Percentiles rank a stretch among this genome's conserved stretches.
These are phyloP conservation scores for Termitomyces sp. DNA, from an alignment of 768 basidiomycete genomes.

Conservation along the genomic window DNA sequence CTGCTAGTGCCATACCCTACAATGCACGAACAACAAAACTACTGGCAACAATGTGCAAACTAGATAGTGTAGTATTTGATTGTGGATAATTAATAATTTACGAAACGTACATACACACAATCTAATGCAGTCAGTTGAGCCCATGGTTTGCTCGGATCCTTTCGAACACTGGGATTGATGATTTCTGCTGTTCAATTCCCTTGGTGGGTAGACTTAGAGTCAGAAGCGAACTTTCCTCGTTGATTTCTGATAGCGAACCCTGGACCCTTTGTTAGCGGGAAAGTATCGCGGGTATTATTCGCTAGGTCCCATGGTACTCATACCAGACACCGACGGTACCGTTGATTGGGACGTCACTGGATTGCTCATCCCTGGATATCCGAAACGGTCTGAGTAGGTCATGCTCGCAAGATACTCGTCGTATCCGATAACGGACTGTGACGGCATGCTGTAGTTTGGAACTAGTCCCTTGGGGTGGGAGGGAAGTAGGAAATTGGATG, in stretches of 20 bases:
- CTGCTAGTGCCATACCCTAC: neutral
- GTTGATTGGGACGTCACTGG: neutral
- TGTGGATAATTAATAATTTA: neutral
- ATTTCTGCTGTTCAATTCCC: neutral
- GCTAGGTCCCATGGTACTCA: neutral
- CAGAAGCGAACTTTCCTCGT: neutral
- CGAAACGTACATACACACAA: neutral
- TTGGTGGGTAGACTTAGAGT: neutral
- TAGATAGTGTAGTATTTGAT: neutral
- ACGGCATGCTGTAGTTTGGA: neutral
- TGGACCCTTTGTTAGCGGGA: neutral
- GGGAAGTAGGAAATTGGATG: neutral
- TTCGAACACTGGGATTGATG: neutral
- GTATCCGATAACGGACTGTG: conserved; percentile 2
- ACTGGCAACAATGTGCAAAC: neutral
- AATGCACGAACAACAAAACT: neutral
- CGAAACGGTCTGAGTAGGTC: conserved; percentile 8
- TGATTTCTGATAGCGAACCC: neutral
- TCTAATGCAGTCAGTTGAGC: neutral
- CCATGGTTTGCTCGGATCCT: neutral
- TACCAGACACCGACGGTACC: neutral
- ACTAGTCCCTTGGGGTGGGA: neutral
- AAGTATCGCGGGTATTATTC: neutral
- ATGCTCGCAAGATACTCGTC: conserved; percentile 12
- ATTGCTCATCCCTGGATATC: neutral